Percentiles rank a stretch among this genome's conserved stretches.
Conservation (phyloP, 371 early-diverging fungal species). For the Parasitella parasitica region DNA sequence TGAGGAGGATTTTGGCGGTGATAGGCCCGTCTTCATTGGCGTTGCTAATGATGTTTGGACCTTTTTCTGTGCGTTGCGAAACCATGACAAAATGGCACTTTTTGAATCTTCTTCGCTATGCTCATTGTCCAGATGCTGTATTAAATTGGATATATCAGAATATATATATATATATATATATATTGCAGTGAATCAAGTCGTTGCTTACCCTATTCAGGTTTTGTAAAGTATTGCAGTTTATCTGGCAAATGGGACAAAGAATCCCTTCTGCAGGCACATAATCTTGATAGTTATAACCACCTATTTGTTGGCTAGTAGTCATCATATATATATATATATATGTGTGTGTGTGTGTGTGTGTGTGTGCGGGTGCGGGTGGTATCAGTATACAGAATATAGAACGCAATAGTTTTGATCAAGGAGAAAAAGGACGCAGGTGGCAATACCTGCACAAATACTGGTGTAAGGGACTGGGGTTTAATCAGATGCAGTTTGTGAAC, state of each 20-base stretch:
- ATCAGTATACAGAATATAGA: neutral
- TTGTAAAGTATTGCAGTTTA: slow-evolving; percentile 42
- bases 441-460: too few relatives aligned
- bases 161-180: too few relatives aligned
- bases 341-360: too few relatives aligned
- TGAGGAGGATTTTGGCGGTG: slow-evolving; percentile 7
- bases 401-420: neutral
- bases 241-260: slow-evolving; percentile 58
- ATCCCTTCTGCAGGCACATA: slow-evolving; percentile 43
- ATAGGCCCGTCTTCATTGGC: neutral
- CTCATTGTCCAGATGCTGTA: slow-evolving; percentile 45
- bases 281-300: slow-evolving; percentile 35
- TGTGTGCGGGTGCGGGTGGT: too few relatives aligned
- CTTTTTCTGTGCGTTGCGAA: slow-evolving; percentile 45
- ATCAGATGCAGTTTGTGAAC: too few relatives aligned
- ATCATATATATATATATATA: slow-evolving; percentile 3
- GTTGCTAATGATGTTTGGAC: slow-evolving; percentile 35
- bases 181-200: too few relatives aligned
- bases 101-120: slow-evolving; percentile 49
- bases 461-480: too few relatives aligned
- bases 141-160: too few relatives aligned
- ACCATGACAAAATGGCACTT: slow-evolving; percentile 47
- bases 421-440: neutral
- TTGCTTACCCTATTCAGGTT: slow-evolving; percentile 40
- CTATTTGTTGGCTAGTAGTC: slow-evolving; percentile 18